These are phyloP conservation scores for Saturnispora sanitii DNA, from an alignment of 805 yeast genomes.

Conservation along the genomic window DNA sequence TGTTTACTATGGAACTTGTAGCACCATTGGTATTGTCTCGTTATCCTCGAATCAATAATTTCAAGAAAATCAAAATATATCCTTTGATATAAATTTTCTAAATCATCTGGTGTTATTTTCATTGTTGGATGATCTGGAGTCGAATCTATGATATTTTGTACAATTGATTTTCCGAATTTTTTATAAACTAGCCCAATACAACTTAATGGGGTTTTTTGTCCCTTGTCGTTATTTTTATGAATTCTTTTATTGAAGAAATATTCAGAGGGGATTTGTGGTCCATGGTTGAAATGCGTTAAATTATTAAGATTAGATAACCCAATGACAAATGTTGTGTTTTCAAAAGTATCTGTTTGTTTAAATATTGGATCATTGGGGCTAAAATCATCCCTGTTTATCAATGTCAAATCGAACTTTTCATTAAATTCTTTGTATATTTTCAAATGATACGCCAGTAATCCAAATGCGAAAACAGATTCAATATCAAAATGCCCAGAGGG, in stretches of 20 bases:
- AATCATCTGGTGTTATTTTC: conserved; percentile 22
- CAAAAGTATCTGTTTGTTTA: background rate
- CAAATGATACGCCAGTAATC: background rate
- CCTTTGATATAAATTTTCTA: conserved; percentile 58
- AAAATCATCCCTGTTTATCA: background rate
- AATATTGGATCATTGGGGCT: background rate
- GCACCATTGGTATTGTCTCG: conserved; percentile 1
- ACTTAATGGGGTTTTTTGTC: conserved; percentile 32
- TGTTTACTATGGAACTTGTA: conserved; percentile 2
- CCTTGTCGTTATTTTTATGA: conserved; percentile 8
- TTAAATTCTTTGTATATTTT: background rate
- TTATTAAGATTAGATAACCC: background rate
- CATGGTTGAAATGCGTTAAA: background rate
- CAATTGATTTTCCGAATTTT: conserved; percentile 63
- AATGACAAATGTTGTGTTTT: background rate
- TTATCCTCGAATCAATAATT: conserved; percentile 67
- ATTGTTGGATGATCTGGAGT: conserved; percentile 19
- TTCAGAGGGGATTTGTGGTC: background rate
- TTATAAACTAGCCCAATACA: conserved; percentile 90
- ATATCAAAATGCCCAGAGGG: background rate
- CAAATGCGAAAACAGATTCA: conserved; percentile 2
- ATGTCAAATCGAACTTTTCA: background rate
- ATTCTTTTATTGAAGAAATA: conserved; percentile 5
- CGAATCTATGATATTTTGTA: conserved; percentile 33
- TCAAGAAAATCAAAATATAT: conserved; percentile 79